Percentiles rank a stretch among this genome's conserved stretches.
phyloP scores from a whole-genome alignment of 306 rosid genomes.

The Cicer chorassanicum region DNA sequence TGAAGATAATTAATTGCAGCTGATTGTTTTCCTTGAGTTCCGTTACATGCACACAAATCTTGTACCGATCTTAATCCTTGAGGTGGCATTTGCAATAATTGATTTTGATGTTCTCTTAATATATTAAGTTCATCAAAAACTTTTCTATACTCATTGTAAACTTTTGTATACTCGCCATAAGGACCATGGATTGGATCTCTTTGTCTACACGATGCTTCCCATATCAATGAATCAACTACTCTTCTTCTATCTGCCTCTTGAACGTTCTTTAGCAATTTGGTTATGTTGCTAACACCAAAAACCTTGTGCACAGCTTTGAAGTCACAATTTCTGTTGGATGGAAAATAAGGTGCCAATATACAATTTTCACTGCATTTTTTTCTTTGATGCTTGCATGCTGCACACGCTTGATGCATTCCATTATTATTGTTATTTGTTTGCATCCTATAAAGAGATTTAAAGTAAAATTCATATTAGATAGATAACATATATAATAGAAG shows the following conservation, averaged over 20 bases:
- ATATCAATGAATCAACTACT: constrained; percentile 70
- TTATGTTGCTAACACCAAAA: constrained; percentile 84
- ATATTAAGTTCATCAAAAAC: constrained; percentile 56
- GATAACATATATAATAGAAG: neutral
- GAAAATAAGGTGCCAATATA: constrained; percentile 71
- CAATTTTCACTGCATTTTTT: constrained; percentile 72
- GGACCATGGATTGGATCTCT: constrained; percentile 77
- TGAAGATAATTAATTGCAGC: constrained; percentile 41
- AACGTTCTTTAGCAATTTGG: constrained; percentile 60
- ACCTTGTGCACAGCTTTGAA: constrained; percentile 75
- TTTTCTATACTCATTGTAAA: constrained; percentile 56
- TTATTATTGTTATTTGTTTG: constrained; percentile 47
- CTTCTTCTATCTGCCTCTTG: constrained; percentile 54
- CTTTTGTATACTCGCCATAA: constrained; percentile 62
- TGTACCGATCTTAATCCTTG: constrained; percentile 48
- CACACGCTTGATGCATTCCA: constrained; percentile 65
- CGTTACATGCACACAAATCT: constrained; percentile 53
- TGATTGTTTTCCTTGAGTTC: constrained; percentile 39
- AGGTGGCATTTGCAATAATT: constrained; percentile 47
- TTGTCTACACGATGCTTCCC: constrained; percentile 86
- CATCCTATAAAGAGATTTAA: constrained; percentile 48
- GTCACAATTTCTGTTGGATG: constrained; percentile 58
- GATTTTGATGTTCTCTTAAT: constrained; percentile 48
- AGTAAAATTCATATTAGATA: neutral
- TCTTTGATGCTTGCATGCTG: constrained; percentile 90